Base-by-base conservation (phyloP, 768 basidiomycete species). In the Chiua virens region DNA sequence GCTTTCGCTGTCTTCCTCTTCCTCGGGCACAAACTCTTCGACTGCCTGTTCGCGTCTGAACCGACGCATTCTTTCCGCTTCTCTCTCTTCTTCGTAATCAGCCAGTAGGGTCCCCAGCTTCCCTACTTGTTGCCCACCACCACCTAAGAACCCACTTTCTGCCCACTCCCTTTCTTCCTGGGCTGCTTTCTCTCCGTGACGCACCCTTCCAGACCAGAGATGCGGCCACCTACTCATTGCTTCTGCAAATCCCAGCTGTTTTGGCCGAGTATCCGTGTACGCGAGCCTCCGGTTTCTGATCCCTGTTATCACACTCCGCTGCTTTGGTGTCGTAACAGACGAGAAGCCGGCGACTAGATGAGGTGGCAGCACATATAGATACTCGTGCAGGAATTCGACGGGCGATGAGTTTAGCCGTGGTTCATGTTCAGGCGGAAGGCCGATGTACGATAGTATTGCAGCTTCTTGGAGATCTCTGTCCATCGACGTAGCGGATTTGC, bases 11-110 rank as follows among this genome's bases (percentile, higher is more conserved):
- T 83, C 81, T 36, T 81, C 82, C 40, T 88, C 87, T 64, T 89
- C 88, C 13, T 64, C 62, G 30, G 85, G 82, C 6, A 85, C 68
- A 53, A 83, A 79, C 5, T 75, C 78, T 13, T 77, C 35, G 70
- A 65, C 23, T 9, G 56, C 56, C 38, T 66, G 71, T 44, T 72
- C 65, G 36, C 77, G 73, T 52, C 82, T 74, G 18, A 79, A 53
- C 17, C 56, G 61, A 47, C 84, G 73, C 18, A 80, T 67, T 22
- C 83, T 75, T 60, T 89, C 84, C 1, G 79, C 82, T 64, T 83
- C 84, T 52, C 91, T 76, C 63, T 89, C 89, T 58, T 88, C 89
- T 59, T 91, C 89, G 60, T 88, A 91, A 7, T 75, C 81, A 4
- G 79, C 82, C 9, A 93, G 69, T 9, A 93, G 70, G 6, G 63